These are phyloP conservation scores for Micractinium conductrix DNA, from an alignment of 139 green algal genomes.

Conservation along the genomic window DNA sequence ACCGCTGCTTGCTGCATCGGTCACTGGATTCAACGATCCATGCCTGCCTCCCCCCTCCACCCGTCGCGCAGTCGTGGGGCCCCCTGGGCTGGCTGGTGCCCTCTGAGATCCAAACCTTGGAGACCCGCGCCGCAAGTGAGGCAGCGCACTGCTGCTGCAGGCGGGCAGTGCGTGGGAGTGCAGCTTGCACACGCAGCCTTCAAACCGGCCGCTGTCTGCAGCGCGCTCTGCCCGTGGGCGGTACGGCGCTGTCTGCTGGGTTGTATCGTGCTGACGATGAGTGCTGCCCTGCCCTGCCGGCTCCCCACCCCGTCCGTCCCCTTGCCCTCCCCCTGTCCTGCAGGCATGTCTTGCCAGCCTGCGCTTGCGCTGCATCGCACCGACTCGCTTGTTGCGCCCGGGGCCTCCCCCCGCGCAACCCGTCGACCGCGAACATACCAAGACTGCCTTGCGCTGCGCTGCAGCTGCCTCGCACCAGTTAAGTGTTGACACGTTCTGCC, in stretches of 20 bases:
- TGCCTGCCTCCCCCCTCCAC: too few species aligned
- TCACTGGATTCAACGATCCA: too few species aligned
- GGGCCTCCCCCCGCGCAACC: neutral
- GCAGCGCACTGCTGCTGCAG: neutral
- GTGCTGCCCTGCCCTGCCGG: neutral
- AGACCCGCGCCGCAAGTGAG: slow-evolving; percentile 47
- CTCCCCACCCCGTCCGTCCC: neutral
- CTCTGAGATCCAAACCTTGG: slow-evolving; percentile 68
- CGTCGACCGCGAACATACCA: neutral
- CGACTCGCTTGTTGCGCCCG: too few species aligned
- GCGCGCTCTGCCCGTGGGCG: too few species aligned
- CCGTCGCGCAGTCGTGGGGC: slow-evolving; percentile 72
- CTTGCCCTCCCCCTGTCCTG: neutral
- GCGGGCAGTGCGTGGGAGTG: neutral
- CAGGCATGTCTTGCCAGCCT: slow-evolving; percentile 35
- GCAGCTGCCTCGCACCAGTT: slow-evolving; percentile 54
- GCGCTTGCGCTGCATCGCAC: too few species aligned
- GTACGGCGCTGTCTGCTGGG: neutral
- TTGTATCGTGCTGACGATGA: neutral
- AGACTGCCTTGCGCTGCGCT: neutral
- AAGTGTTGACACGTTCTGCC: neutral
- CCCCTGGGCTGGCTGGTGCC: slow-evolving; percentile 79
- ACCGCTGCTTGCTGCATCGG: too few species aligned
- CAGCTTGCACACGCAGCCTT: too few species aligned
- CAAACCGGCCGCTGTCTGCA: too few species aligned